Percentiles rank a stretch among this genome's conserved stretches.
Evolutionary conservation across 2,329 filamentous ascomycete genomes (phyloP).

Genomic region (Pseudogymnoascus sp.): DNA sequence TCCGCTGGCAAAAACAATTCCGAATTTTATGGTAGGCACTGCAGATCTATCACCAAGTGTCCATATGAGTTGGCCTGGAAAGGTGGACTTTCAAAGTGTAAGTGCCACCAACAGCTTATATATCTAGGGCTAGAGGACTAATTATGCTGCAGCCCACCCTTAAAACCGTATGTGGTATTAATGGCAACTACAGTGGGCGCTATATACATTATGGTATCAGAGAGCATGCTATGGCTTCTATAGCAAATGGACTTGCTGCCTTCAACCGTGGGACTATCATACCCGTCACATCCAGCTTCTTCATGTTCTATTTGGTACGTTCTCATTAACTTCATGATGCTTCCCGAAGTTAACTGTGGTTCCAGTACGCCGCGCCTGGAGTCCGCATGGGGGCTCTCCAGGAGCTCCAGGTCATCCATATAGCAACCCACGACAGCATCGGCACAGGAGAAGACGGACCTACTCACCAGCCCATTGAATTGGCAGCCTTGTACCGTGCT

Average conservation of each 20-base stretch:
- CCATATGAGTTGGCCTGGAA: neutral
- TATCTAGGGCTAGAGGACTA: neutral
- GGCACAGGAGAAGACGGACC: constrained; percentile 42
- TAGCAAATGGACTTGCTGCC: constrained; percentile 38
- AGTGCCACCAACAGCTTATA: neutral
- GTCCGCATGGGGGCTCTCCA: constrained; percentile 42
- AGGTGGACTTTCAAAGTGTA: neutral
- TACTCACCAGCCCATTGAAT: neutral
- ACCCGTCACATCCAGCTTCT: constrained; percentile 40
- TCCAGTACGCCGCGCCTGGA: constrained; percentile 34
- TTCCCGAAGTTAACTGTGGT: no score
- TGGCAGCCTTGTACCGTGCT: constrained; percentile 39
- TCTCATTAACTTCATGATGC: no score
- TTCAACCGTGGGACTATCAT: constrained; percentile 37
- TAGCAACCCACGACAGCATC: constrained; percentile 41
- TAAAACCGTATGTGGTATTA: neutral
- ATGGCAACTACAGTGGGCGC: neutral
- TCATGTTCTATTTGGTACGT: constrained; percentile 38
- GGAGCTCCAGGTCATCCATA: constrained; percentile 37
- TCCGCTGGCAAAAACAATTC: neutral
- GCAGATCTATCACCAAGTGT: neutral
- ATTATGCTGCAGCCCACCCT: neutral
- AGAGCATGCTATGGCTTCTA: constrained; percentile 40
- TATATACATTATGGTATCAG: constrained; percentile 35
- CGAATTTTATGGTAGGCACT: neutral